Base-by-base conservation (phyloP, 2,329 filamentous ascomycete species). In the Alternaria metachromatica region DNA sequence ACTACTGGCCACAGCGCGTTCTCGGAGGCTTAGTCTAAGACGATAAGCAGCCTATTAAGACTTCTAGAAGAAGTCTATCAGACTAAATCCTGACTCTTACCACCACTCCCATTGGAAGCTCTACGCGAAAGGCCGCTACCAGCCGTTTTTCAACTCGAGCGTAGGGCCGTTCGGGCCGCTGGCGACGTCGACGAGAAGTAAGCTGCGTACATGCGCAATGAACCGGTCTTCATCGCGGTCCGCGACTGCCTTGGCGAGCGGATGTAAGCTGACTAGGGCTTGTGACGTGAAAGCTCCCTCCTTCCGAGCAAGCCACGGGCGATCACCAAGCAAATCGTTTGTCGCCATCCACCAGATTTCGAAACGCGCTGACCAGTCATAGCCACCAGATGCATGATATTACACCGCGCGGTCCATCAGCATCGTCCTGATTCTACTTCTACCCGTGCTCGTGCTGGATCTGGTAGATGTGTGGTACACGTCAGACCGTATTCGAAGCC, bases 181-280 rank as follows among this genome's bases (percentile, higher is more conserved):
- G 46, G 45, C 10, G 41, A 51, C 51, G 18, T 56, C 21, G 37
- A 41, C 9, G 4, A 45, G 30, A 5, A 23, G 43, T 62, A 48
- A 58, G 55, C 59, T 48, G 37, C 54, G 37, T 51, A 37, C 37
- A 23, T 50, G 55, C 41, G 44, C 37, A 54, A 20, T 13, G 30
- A 62, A 58, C 50, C 33, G 45, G 49, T 58, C 13, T 30, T 51
- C 20, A 50, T 41, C 49, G 60, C 59, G 59, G 62, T 62, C 50
- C 59, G 59, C 55, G 26, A 48, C 26, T 23, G 26, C 41, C 28
- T 44, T 62, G 45, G 43, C 61, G 58, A 64, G 61, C 50, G 57
- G 37, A 55, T 62, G 61, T 66, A 57, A 64, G 64, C 62, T 66
- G 61, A 66, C 64, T 58, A 43, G 53, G 30, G 55, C 60, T 60